Evolutionary conservation across 805 yeast genomes (phyloP), one percentile per base, ranked within the genome.

Genomic region (Schizosaccharomyces lindneri): DNA sequence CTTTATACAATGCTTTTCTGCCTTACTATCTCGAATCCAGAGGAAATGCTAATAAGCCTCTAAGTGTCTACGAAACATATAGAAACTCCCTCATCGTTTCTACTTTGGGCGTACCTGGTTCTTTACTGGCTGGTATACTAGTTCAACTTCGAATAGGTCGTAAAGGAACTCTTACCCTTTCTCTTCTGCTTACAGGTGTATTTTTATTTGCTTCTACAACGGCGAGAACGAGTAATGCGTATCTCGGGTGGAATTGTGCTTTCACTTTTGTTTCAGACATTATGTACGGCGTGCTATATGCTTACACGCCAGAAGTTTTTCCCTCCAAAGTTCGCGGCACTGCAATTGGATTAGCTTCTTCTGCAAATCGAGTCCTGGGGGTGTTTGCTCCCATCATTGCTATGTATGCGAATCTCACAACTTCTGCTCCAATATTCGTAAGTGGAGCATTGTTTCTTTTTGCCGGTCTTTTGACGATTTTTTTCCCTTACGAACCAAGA

Each of bases 151-250:
- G 66, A 32, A 48, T 80, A 41, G 83, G 84, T 5, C 73, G 84
- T 68, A 75, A 80, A 66, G 84, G 84, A 7, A 75, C 82, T 0
- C 73, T 81, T 75, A 70, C 72, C 1, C 69, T 74, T 43, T 81
- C 84, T 29, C 75, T 81, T 5, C 31, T 81, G 2, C 67, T 79
- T 43, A 74, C 82, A 0, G 82, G 82, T 72, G 78, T 80, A 1
- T 74, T 82, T 59, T 68, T 82, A 63, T 81, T 81, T 66, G 81
- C 81, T 59, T 81, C 82, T 64, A 82, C 86, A 15, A 78, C 82
- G 2, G 82, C 81, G 13, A 76, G 77, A 68, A 75, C 81, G 0
- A 72, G 79, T 59, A 71, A 76, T 5, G 80, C 78, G 72, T 80
- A 79, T 66, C 78, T 80, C 61, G 78, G 73, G 11, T 55, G 59